phyloP scores from a whole-genome alignment of 352 stramenopile species.

The Pythium aquatile region DNA sequence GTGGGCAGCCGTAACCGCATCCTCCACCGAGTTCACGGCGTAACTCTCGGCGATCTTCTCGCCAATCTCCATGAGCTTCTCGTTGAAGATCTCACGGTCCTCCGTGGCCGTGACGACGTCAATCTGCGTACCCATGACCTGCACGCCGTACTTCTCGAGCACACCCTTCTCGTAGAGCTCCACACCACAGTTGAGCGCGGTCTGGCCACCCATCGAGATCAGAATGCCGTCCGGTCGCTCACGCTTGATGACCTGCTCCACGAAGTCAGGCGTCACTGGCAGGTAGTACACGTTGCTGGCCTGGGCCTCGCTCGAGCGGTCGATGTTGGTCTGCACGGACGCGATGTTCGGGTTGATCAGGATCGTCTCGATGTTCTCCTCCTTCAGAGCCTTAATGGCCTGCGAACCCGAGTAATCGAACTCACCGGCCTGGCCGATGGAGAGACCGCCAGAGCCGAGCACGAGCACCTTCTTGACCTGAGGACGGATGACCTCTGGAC shows the following conservation, averaged over 20 bases:
- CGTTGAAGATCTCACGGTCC: slow-evolving; percentile 96
- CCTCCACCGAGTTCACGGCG: slow-evolving; percentile 89
- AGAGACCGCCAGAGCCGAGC: slow-evolving; percentile 91
- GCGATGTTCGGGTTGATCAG: slow-evolving; percentile 98
- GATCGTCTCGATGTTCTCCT: slow-evolving; percentile 89
- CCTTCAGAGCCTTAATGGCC: slow-evolving; percentile 96
- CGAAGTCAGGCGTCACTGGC: slow-evolving; percentile 85
- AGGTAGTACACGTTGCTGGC: slow-evolving; percentile 97
- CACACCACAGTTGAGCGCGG: slow-evolving; percentile 96
- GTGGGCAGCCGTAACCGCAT: slow-evolving; percentile 90
- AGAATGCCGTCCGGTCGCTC: slow-evolving; percentile 98
- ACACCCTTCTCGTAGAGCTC: slow-evolving; percentile 93
- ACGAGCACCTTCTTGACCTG: slow-evolving; percentile 93
- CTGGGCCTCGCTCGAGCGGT: slow-evolving; percentile 86
- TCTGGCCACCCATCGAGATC: slow-evolving; percentile 98
- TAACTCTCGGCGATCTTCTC: slow-evolving; percentile 95
- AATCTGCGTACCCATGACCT: slow-evolving; percentile 97
- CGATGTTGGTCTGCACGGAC: slow-evolving; percentile 94
- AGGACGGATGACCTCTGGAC: slow-evolving; percentile 70
- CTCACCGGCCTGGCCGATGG: slow-evolving; percentile 94
- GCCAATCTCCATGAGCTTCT: slow-evolving; percentile 95
- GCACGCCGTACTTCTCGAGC: slow-evolving; percentile 93
- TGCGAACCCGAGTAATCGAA: slow-evolving; percentile 96
- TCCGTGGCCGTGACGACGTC: slow-evolving; percentile 97
- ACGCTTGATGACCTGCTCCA: slow-evolving; percentile 95